phyloP scores from a whole-genome alignment of 768 basidiomycete species.

The Gloeostereum incarnatum region DNA sequence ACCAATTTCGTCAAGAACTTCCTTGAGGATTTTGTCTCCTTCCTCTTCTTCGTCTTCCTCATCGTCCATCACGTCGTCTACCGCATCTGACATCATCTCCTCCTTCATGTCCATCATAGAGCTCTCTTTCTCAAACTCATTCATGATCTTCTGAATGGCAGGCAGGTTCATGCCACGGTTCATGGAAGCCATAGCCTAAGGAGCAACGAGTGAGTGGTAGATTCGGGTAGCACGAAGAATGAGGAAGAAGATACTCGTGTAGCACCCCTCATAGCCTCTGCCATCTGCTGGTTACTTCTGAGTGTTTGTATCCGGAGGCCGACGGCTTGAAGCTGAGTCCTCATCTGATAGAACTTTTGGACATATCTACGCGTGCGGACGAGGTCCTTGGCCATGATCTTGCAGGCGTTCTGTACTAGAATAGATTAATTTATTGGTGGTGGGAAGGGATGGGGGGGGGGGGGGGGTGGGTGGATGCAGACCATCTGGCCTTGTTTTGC shows the following conservation, averaged over 20 bases:
- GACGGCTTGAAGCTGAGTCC: conserved; percentile 95
- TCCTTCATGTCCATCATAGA: conserved; percentile 99
- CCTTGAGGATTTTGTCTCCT: conserved; percentile 88
- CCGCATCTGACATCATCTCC: conserved; percentile 99
- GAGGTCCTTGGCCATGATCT: conserved; percentile 99
- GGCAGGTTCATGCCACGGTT: conserved; percentile 94
- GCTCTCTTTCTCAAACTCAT: conserved; percentile 95
- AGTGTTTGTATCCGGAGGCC: conserved; percentile 92
- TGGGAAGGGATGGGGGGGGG: too few species aligned
- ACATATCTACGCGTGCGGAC: conserved; percentile 92
- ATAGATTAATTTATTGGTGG: conserved; percentile 11
- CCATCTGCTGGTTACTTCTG: conserved; percentile 98
- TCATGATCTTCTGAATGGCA: conserved; percentile 92
- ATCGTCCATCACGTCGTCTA: conserved; percentile 95
- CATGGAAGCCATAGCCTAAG: conserved; percentile 96
- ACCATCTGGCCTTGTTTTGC: conserved; percentile 96
- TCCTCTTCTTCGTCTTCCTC: conserved; percentile 97
- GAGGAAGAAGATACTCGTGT: conserved; percentile 63
- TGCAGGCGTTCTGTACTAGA: conserved; percentile 88
- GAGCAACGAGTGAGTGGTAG: conserved; percentile 1
- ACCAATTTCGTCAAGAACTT: conserved; percentile 97
- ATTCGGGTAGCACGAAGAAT: conserved; percentile 1
- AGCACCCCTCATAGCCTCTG: conserved; percentile 97
- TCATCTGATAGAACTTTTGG: conserved; percentile 99
- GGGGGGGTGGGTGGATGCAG: conserved; percentile 17